A percentile compares a stretch with the other conserved stretches of the same genome.
Evolutionary conservation across 192 early-diverging fungal species (phyloP).

Genomic region (Blastocladiella britannica): DNA sequence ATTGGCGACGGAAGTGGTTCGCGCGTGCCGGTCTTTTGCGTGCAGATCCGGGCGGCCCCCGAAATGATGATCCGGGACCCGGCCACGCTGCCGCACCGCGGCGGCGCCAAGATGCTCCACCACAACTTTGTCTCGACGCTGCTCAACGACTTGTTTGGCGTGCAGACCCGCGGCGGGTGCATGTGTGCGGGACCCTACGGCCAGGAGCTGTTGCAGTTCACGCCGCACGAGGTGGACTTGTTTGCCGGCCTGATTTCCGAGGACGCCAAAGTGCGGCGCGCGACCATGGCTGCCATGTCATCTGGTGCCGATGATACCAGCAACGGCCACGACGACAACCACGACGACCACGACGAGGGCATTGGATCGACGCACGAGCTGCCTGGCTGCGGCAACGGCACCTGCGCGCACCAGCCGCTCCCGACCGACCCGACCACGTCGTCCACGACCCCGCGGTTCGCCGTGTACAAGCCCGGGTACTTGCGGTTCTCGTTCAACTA

Average conservation of each 20-base stretch:
- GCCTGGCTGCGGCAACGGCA: neutral
- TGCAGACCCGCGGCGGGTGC: conserved; percentile 12
- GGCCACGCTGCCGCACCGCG: neutral
- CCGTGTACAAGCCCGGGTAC: conserved; percentile 12
- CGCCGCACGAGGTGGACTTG: neutral
- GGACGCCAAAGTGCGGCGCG: neutral
- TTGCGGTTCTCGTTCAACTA: conserved; percentile 18
- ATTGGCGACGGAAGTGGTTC: neutral
- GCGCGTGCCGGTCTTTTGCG: conserved; percentile 5
- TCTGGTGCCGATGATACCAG: too few species aligned
- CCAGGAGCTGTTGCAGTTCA: conserved; percentile 7
- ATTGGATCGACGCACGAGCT: too few species aligned
- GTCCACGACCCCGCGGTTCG: neutral
- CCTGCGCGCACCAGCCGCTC: neutral
- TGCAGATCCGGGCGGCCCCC: too few species aligned
- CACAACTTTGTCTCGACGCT: conserved; percentile 8
- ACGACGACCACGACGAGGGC: too few species aligned
- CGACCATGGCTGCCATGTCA: too few species aligned
- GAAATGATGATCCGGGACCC: too few species aligned
- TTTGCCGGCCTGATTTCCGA: neutral
- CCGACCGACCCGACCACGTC: too few species aligned
- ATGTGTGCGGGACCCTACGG: conserved; percentile 14
- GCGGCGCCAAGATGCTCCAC: conserved; percentile 3
- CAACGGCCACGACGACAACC: too few species aligned
- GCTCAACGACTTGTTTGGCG: conserved; percentile 15